A percentile compares a stretch with the other conserved stretches of the same genome.
These are phyloP conservation scores for Oenanthe javanica DNA, from an alignment of 140 eudicot species.

Conservation along the genomic window DNA sequence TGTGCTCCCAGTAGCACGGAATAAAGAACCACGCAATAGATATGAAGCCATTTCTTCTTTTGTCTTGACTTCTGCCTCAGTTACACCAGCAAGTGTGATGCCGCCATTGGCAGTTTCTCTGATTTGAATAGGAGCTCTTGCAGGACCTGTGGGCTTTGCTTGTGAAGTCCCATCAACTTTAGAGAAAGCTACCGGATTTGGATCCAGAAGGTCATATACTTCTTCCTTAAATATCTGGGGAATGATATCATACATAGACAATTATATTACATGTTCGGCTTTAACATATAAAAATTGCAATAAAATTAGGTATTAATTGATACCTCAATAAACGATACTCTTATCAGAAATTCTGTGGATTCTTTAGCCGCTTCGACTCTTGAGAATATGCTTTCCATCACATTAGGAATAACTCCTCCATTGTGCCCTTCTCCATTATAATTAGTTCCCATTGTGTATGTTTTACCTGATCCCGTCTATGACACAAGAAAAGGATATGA, in stretches of 20 bases:
- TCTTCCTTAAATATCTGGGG: slow-evolving; percentile 95
- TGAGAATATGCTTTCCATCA: slow-evolving; percentile 72
- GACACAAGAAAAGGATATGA: not conserved
- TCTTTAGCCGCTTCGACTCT: slow-evolving; percentile 49
- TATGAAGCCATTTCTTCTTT: slow-evolving; percentile 88
- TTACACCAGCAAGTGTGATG: slow-evolving; percentile 94
- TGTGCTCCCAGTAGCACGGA: slow-evolving; percentile 95
- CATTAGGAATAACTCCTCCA: slow-evolving; percentile 79
- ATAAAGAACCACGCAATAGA: slow-evolving; percentile 70
- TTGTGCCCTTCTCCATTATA: slow-evolving; percentile 63
- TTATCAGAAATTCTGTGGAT: slow-evolving; percentile 57
- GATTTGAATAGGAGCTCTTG: slow-evolving; percentile 84
- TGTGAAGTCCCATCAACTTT: slow-evolving; percentile 42
- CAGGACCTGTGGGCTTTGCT: slow-evolving; percentile 41
- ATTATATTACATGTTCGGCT: not conserved
- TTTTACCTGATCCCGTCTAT: slow-evolving; percentile 97
- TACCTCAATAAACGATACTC: slow-evolving; percentile 98
- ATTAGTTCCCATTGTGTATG: slow-evolving; percentile 97
- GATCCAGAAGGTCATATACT: slow-evolving; percentile 76
- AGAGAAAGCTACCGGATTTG: slow-evolving; percentile 23
- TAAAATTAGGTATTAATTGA: not conserved
- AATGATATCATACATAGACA: slow-evolving; percentile 1
- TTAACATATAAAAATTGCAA: not conserved
- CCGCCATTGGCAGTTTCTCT: slow-evolving; percentile 89
- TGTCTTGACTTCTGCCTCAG: slow-evolving; percentile 86